Conservation (phyloP, 495 filamentous ascomycete genomes). For the Durotheca rogersii region DNA sequence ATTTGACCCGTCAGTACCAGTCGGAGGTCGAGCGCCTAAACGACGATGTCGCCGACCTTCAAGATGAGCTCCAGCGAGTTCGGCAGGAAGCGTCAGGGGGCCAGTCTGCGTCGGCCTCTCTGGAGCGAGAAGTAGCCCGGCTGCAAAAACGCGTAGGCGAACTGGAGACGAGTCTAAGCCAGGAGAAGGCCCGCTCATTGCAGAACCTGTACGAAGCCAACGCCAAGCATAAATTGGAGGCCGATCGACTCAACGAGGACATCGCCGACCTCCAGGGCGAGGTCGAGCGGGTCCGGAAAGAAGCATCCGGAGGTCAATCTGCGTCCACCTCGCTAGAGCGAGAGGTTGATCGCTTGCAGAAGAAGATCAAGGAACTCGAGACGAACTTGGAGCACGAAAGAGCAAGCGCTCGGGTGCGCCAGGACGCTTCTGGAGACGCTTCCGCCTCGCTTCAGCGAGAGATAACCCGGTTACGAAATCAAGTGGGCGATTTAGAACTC, state of each 20-base stretch:
- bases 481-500: conserved; percentile 59
- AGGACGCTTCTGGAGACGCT: conserved; percentile 68
- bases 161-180: conserved; percentile 36
- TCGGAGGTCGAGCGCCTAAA: conserved; percentile 48
- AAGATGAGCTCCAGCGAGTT: conserved; percentile 44
- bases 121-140: conserved; percentile 24
- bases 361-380: conserved; percentile 29
- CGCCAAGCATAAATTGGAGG: conserved; percentile 25
- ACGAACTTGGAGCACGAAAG: conserved; percentile 59
- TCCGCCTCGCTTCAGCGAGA: conserved; percentile 66
- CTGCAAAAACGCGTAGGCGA: conserved; percentile 23
- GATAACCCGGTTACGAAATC: conserved; percentile 54
- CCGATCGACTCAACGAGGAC: conserved; percentile 55
- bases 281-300: conserved; percentile 46
- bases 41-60: conserved; percentile 32
- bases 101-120: conserved; percentile 32
- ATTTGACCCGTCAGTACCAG: conserved; percentile 48
- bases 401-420: conserved; percentile 66
- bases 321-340: conserved; percentile 31
- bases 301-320: conserved; percentile 43
- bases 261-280: conserved; percentile 69
- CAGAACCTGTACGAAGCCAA: conserved; percentile 25
- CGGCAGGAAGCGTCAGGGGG: conserved; percentile 43
- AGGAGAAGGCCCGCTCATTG: conserved; percentile 34
- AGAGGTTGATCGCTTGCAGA: conserved; percentile 26